Evolutionary conservation across 2,329 filamentous ascomycete species (phyloP), one percentile per base, ranked within the genome.

Genomic region (Diaporthe vexans): DNA sequence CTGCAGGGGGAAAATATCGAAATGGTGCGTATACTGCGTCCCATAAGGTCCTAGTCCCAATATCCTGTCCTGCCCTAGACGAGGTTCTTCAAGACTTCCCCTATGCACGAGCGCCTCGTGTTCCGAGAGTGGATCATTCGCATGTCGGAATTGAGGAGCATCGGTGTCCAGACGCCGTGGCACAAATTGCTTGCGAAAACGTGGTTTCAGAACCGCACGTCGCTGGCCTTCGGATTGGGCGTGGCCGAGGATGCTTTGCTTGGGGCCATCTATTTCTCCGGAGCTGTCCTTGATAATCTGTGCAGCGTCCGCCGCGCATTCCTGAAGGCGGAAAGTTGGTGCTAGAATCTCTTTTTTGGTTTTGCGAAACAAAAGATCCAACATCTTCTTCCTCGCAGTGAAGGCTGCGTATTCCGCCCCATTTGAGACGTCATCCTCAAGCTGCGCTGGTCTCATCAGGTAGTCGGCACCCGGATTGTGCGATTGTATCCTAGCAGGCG

Each of bases 1-100:
- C 52, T 88, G 86, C 40, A 93, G 81, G 24, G 91, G 90, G 71
- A 91, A 91, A 6, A 90, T 81, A 59, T 92, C 90, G 76, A 93
- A 93, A 78, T 93, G 87, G 46, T 88, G 86, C 0, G 90, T 89
- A 79, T 92, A 93, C 33, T 86, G 85, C 1, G 89, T 90, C 1
- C 91, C 91, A 79, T 90, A 91, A 0, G 90, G 89, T 0, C 88
- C 90, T 10, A 93, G 82, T 0, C 90, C 90, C 15, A 80, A 77
- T n/a, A 92, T 79, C 75, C 86, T 89, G 57, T 79, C 78, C 7
- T 76, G 74, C n/a, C 77, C 76, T 65, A 77, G 74, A 4, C 78
- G 72, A 5, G 71, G 59, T 19, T 77, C 73, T 4, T 77, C 73
- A 8, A 76, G 77, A 4, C 77, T 76, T 10, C 80, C 77, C 40